These are phyloP conservation scores for Trapa incisa DNA, from an alignment of 345 rosid genomes.

Conservation along the genomic window DNA sequence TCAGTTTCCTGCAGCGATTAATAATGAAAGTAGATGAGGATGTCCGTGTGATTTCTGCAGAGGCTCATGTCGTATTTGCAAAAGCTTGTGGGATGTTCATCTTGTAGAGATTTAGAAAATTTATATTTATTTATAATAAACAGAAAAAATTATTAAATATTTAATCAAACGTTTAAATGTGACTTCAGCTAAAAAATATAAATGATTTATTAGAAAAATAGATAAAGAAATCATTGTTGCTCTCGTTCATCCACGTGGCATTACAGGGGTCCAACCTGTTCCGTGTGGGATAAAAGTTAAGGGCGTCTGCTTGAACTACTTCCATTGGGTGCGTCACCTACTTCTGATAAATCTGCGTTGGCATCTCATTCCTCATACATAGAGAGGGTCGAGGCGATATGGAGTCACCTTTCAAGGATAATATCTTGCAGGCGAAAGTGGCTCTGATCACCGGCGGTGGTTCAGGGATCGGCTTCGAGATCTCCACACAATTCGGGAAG, in stretches of 20 bases:
- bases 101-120: constrained; percentile 32
- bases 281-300: too few relatives aligned
- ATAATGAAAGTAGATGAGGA: constrained; percentile 38
- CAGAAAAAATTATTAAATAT: too few relatives aligned
- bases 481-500: constrained; percentile 48
- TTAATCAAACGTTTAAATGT: too few relatives aligned
- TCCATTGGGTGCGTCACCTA: neutral
- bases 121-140: constrained; percentile 9
- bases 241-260: too few relatives aligned
- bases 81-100: constrained; percentile 38
- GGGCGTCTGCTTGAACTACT: neutral
- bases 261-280: too few relatives aligned
- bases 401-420: constrained; percentile 65
- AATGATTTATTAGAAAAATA: too few relatives aligned
- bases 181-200: too few relatives aligned
- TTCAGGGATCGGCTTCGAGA: constrained; percentile 81
- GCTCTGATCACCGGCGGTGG: constrained; percentile 79
- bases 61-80: constrained; percentile 32
- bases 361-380: too few relatives aligned
- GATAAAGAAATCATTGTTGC: too few relatives aligned
- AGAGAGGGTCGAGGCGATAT: constrained; percentile 6
- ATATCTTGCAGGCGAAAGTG: constrained; percentile 42
- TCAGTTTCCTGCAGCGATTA: constrained; percentile 33
- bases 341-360: too few relatives aligned
- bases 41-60: constrained; percentile 40